Evolutionary conservation across 1,139 yeast species (phyloP).

Genomic region (Taiozyma onychis): DNA sequence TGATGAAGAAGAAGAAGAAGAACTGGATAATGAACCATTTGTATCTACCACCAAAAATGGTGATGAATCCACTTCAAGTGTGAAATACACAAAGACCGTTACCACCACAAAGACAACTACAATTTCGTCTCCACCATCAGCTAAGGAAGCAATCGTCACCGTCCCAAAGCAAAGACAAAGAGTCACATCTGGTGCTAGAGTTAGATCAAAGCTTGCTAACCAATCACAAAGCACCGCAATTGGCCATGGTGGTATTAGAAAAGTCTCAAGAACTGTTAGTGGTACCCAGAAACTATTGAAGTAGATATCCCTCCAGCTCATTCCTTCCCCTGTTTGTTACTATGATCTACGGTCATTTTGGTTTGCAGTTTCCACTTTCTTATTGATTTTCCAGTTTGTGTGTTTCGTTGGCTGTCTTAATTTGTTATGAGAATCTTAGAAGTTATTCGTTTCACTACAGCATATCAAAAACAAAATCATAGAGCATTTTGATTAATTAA

Average conservation of each 20-base stretch:
- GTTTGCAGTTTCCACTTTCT: not conserved
- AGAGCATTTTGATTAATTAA: not conserved
- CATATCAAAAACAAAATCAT: not conserved
- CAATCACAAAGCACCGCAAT: conserved; percentile 14
- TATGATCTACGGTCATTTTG: not conserved
- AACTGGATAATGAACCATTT: conserved; percentile 9
- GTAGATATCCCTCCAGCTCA: not conserved
- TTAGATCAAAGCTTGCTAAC: conserved; percentile 22
- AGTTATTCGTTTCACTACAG: not conserved
- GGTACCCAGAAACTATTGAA: conserved; percentile 6
- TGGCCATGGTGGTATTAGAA: conserved; percentile 24
- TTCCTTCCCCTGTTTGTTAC: not conserved
- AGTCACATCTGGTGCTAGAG: conserved; percentile 29
- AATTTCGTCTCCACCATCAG: conserved; percentile 35
- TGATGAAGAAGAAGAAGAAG: conserved; percentile 13
- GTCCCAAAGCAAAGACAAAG: conserved; percentile 23
- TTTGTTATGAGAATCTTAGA: not conserved
- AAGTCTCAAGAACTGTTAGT: conserved; percentile 22
- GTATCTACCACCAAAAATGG: conserved; percentile 15
- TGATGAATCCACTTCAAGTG: conserved; percentile 25
- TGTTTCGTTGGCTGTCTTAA: not conserved
- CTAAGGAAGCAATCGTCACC: conserved; percentile 11
- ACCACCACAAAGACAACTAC: conserved; percentile 47
- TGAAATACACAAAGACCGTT: conserved; percentile 42
- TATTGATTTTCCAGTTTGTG: not conserved